Conservation (phyloP, 2,329 filamentous ascomycete species). For the Pleoardoris graminearum region DNA sequence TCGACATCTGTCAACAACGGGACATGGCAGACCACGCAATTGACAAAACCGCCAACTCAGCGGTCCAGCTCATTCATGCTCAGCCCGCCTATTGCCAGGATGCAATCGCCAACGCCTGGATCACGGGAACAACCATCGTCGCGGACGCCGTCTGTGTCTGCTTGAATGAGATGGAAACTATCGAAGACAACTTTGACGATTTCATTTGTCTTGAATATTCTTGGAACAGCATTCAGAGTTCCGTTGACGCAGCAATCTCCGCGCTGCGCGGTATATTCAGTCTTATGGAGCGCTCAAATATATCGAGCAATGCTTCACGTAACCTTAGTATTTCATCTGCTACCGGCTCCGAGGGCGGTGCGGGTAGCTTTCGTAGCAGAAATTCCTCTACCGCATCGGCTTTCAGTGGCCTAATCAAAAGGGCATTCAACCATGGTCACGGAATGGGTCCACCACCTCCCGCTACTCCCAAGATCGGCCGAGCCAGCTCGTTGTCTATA, state of each 20-base stretch:
- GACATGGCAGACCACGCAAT: constrained; percentile 52
- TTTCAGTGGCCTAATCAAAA: constrained; percentile 31
- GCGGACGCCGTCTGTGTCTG: constrained; percentile 51
- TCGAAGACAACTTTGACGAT: constrained; percentile 49
- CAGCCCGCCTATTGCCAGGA: constrained; percentile 48
- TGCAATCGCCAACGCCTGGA: constrained; percentile 50
- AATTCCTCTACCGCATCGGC: constrained; percentile 33
- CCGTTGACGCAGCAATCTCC: constrained; percentile 47
- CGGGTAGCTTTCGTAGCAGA: constrained; percentile 21
- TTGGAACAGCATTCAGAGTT: constrained; percentile 49
- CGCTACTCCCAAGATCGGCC: constrained; percentile 13
- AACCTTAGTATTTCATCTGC: constrained; percentile 36
- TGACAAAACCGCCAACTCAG: constrained; percentile 51
- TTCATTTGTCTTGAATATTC: constrained; percentile 53
- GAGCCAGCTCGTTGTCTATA: constrained; percentile 29
- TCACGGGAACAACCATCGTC: constrained; percentile 50
- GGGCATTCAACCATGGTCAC: constrained; percentile 29
- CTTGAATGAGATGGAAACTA: constrained; percentile 44
- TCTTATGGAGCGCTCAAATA: constrained; percentile 42
- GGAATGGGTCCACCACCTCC: constrained; percentile 20
- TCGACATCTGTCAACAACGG: constrained; percentile 51
- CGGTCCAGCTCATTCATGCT: constrained; percentile 49
- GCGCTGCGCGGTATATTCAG: constrained; percentile 52
- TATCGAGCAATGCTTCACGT: constrained; percentile 17
- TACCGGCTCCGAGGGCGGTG: constrained; percentile 16